Conservation (phyloP, 768 basidiomycete genomes). For the Thelephora ganbajun region DNA sequence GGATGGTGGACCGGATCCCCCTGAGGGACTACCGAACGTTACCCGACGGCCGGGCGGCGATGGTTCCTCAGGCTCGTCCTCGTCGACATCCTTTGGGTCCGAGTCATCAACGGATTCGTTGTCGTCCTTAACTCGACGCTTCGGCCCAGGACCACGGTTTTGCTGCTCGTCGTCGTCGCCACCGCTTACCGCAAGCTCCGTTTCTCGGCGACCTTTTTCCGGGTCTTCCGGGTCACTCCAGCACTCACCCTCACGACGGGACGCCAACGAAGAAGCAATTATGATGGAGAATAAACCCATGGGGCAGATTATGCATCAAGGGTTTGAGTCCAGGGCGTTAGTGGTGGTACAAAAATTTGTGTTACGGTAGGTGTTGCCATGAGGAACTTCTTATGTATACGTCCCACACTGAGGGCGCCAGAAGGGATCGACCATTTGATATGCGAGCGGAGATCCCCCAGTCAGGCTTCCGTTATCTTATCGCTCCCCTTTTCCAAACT, state of each 20-base stretch:
- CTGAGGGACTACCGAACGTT: too few species aligned
- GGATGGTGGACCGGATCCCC: too few species aligned
- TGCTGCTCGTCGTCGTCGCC: constrained; percentile 1
- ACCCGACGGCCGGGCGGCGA: too few species aligned
- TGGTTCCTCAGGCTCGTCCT: too few species aligned
- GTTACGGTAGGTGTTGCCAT: too few species aligned
- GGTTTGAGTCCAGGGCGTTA: neutral
- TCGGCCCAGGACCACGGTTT: constrained; percentile 1
- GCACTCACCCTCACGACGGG: neutral
- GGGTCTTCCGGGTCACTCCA: neutral
- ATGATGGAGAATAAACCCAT: neutral
- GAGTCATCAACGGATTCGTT: constrained; percentile 1
- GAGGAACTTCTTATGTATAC: too few species aligned
- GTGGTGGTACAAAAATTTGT: too few species aligned
- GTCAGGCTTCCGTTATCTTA: neutral
- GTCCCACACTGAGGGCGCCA: too few species aligned
- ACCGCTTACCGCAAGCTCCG: neutral
- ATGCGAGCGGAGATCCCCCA: too few species aligned
- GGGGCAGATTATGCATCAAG: too few species aligned
- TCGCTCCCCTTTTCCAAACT: too few species aligned
- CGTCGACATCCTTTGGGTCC: neutral
- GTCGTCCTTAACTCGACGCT: neutral
- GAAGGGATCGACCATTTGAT: too few species aligned
- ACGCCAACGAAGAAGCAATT: neutral
- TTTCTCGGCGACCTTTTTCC: constrained; percentile 3